Percentiles rank a stretch among this genome's conserved stretches.
These are phyloP conservation scores for Candida namnaoensis DNA, from an alignment of 805 yeast genomes.

Conservation along the genomic window DNA sequence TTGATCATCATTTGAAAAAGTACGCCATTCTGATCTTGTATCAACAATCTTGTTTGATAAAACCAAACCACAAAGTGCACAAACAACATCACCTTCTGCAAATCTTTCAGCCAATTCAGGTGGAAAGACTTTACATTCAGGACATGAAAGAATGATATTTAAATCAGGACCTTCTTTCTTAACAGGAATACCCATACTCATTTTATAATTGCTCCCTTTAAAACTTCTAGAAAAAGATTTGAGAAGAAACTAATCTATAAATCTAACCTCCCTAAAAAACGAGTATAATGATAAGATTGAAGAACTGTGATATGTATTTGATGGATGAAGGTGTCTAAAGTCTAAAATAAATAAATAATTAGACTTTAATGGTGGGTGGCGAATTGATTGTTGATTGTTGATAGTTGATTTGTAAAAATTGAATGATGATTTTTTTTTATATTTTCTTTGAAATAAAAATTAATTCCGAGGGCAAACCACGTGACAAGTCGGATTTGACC, in stretches of 20 bases:
- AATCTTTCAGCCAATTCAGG: slow-evolving; percentile 93
- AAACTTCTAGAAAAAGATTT: no score
- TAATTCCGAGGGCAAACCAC: neutral
- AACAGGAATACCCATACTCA: slow-evolving; percentile 4
- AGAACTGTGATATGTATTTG: no score
- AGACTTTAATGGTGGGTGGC: neutral
- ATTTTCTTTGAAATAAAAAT: neutral
- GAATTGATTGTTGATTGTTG: no score
- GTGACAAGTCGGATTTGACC: slow-evolving; percentile 2
- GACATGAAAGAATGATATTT: slow-evolving; percentile 85
- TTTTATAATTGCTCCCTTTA: no score
- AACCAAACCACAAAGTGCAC: slow-evolving; percentile 94
- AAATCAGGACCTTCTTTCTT: slow-evolving; percentile 61
- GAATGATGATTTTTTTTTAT: no score
- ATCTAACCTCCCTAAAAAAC: no score
- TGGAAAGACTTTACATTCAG: slow-evolving; percentile 92
- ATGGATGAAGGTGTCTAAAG: neutral
- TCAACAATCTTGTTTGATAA: slow-evolving; percentile 88
- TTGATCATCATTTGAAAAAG: slow-evolving; percentile 95
- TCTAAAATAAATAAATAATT: slow-evolving; percentile 2
- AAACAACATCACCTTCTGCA: slow-evolving; percentile 97
- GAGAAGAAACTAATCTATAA: no score
- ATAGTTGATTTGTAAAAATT: no score
- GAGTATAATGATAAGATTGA: no score
- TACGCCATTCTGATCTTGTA: slow-evolving; percentile 97